These are phyloP conservation scores for Dissophora ornata DNA, from an alignment of 192 early-diverging fungal species.

Conservation along the genomic window DNA sequence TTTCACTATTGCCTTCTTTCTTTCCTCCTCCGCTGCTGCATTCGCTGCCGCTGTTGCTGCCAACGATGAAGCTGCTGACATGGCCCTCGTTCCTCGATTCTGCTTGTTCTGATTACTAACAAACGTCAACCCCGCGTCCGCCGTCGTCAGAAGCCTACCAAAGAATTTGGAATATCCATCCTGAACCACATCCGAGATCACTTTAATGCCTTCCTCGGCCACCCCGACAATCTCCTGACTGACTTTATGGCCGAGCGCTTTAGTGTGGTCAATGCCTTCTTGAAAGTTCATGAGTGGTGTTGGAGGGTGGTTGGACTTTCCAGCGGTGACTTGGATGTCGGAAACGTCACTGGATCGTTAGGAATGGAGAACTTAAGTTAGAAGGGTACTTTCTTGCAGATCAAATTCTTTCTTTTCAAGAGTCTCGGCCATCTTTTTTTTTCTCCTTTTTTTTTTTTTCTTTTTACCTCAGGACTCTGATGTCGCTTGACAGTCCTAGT, in stretches of 20 bases:
- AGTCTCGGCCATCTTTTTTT: no score
- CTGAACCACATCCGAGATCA: constrained; percentile 61
- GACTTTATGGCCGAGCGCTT: constrained; percentile 43
- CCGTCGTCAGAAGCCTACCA: constrained; percentile 52
- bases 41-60: constrained; percentile 27
- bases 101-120: not conserved
- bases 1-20: constrained; percentile 3
- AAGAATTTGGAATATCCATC: constrained; percentile 61
- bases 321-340: constrained; percentile 23
- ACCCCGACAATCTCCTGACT: constrained; percentile 48
- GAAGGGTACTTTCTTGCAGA: no score
- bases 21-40: constrained; percentile 18
- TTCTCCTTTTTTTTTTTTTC: no score
- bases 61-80: constrained; percentile 33
- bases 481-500: constrained; percentile 58
- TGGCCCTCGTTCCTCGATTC: not conserved
- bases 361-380: no score
- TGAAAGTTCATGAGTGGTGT: constrained; percentile 24
- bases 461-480: constrained; percentile 55
- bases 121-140: constrained; percentile 4
- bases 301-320: not conserved
- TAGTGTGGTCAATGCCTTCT: constrained; percentile 39
- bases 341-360: constrained; percentile 41
- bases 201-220: constrained; percentile 53
- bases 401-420: no score